Base-by-base conservation (phyloP, 2,329 filamentous ascomycete genomes). In the Colletotrichum plurivorum region DNA sequence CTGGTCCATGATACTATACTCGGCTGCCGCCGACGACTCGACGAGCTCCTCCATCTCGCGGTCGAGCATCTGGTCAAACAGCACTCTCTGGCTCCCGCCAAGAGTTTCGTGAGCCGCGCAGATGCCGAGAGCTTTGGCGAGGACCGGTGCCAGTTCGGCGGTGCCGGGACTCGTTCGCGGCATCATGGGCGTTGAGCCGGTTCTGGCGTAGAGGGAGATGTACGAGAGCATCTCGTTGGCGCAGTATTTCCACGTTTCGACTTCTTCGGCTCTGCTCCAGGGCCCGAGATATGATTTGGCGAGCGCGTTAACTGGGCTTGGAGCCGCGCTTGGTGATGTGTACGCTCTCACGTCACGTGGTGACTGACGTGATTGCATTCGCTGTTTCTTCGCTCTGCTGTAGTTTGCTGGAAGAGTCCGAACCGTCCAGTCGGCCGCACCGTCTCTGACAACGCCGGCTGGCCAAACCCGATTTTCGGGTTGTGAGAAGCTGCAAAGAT, bases 221-320 rank as follows among this genome's bases (percentile, higher is more conserved):
- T 62, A 66, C 15, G 63, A 66, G 16, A 66, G 63, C 57, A 66
- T 39, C 18, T 66, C 63, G 41, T 20, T 55, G 6, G 63, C 63
- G 27, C 63, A 66, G 27, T 54, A 62, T 16, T 20, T 16, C 63
- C 57, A 66, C 6, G 63, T 66, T 3, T 18, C 31, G 8, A 49
- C 31, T 6, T 66, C 63, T 16, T 62, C 49, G 13, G 43, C 60
- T 10, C 41, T 62, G 18, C 13, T 48, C 48, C 56, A 66, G 9
- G 63, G 63, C 3, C 41, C 56, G 13, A 66, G 63, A 6, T 25
- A 16, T 10, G 12, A 2, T 9, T 3, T 27, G 6, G 49, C 60
- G 41, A 66, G 41, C 3, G 18, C 13, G 7, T 56, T 25, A 10
- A 27, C 18, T 12, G 41, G 55, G 27, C 27, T 16, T 31, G 3